A percentile compares a stretch with the other conserved stretches of the same genome.
Evolutionary conservation across 2,329 filamentous ascomycete species (phyloP).

Genomic region (Ilyonectria destructans): DNA sequence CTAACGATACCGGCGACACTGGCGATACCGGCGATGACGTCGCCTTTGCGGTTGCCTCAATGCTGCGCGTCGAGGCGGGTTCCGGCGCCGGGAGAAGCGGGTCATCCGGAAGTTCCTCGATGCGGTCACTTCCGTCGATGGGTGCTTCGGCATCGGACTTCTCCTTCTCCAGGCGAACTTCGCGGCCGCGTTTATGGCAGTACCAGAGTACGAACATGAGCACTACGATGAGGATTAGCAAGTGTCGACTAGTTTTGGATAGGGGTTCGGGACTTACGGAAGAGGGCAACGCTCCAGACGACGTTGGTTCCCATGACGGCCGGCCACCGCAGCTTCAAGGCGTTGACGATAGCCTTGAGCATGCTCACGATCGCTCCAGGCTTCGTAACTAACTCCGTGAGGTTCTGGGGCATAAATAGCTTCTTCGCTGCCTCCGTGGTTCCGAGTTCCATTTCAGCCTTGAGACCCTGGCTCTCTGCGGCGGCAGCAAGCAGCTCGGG

Average conservation of each 20-base stretch:
- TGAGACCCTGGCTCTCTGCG: constrained; percentile 80
- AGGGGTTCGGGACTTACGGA: constrained; percentile 72
- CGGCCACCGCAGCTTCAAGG: constrained; percentile 89
- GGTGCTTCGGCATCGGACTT: constrained; percentile 54
- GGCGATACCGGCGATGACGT: constrained; percentile 9
- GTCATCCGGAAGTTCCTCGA: constrained; percentile 69
- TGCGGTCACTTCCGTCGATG: constrained; percentile 58
- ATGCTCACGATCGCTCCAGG: constrained; percentile 89
- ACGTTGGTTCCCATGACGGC: constrained; percentile 94
- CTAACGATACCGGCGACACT: constrained; percentile 40
- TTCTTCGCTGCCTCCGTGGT: constrained; percentile 77
- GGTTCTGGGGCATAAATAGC: constrained; percentile 78
- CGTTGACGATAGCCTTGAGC: constrained; percentile 91
- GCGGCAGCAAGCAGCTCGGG: constrained; percentile 88
- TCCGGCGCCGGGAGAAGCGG: constrained; percentile 58
- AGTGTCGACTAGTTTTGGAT: not conserved
- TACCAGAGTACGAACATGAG: constrained; percentile 98
- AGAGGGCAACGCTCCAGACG: constrained; percentile 89
- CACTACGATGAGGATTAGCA: constrained; percentile 65
- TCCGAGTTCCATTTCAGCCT: constrained; percentile 68
- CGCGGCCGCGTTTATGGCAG: constrained; percentile 94
- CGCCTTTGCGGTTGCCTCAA: not conserved
- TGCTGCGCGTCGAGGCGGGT: constrained; percentile 26
- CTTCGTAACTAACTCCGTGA: constrained; percentile 87
- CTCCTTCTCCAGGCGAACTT: constrained; percentile 82